Percentiles rank a stretch among this genome's conserved stretches.
Conservation (phyloP, 2,329 filamentous ascomycete species). For the Penicillium concentricum region DNA sequence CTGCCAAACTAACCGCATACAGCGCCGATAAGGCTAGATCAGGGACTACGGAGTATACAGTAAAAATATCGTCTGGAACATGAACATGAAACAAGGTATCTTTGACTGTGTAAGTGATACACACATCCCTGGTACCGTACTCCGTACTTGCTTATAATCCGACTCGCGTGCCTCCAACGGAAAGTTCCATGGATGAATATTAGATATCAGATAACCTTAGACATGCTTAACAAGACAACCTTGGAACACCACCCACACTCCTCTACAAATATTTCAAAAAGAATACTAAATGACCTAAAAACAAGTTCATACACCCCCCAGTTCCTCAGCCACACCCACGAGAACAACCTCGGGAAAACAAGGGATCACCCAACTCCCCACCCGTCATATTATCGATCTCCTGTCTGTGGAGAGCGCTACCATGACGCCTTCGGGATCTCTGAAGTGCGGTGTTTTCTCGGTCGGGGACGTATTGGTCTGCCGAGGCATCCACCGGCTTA, state of each 20-base stretch:
- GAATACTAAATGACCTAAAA: background rate
- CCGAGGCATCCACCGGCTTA: conserved; percentile 20
- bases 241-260: background rate
- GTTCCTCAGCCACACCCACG: conserved; percentile 15
- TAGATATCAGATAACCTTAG: background rate
- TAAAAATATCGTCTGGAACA: background rate
- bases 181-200: background rate
- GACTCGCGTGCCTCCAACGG: background rate
- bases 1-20: conserved; percentile 8
- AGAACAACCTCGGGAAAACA: conserved; percentile 32
- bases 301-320: background rate
- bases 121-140: background rate
- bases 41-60: background rate
- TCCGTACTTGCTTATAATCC: background rate
- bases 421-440: conserved; percentile 17
- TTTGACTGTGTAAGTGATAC: background rate
- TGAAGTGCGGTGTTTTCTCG: conserved; percentile 8
- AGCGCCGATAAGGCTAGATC: conserved; percentile 6
- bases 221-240: background rate
- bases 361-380: conserved; percentile 19
- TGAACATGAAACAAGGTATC: background rate
- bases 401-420: background rate
- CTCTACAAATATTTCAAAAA: background rate
- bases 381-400: conserved; percentile 10
- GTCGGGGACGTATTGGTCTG: conserved; percentile 10